Conservation (phyloP, 1,284 basidiomycete species). For the Xanthoconium separans region DNA sequence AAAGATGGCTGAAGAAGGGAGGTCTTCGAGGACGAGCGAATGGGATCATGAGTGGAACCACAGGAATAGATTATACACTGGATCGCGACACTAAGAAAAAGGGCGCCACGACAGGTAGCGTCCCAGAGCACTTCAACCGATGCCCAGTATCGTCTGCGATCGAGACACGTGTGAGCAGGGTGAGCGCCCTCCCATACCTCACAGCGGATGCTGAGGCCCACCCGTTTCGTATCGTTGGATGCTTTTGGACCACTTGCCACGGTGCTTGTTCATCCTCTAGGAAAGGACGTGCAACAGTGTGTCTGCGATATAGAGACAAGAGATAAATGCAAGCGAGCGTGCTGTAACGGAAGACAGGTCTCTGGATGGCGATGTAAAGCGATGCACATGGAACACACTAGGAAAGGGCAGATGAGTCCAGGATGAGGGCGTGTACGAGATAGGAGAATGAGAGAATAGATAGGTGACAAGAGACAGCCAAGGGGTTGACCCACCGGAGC, state of each 20-base stretch:
- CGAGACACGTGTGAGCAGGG: slow-evolving; percentile 51
- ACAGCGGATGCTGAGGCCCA: slow-evolving; percentile 38
- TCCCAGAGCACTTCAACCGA: slow-evolving; percentile 25
- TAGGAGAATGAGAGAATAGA: slow-evolving; percentile 9
- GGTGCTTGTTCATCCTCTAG: slow-evolving; percentile 46
- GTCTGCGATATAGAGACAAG: slow-evolving; percentile 30
- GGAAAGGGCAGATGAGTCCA: slow-evolving; percentile 52
- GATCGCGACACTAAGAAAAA: no score
- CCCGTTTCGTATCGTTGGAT: slow-evolving; percentile 36
- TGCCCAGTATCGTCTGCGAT: slow-evolving; percentile 39
- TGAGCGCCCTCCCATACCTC: slow-evolving; percentile 50
- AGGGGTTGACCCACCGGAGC: no score
- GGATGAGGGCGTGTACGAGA: slow-evolving; percentile 39
- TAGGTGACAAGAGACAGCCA: slow-evolving; percentile 33
- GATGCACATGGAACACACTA: slow-evolving; percentile 24
- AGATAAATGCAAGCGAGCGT: slow-evolving; percentile 23
- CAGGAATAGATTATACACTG: no score
- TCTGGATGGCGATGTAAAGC: slow-evolving; percentile 44
- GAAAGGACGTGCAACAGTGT: slow-evolving; percentile 57
- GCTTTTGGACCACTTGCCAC: slow-evolving; percentile 40
- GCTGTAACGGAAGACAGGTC: slow-evolving; percentile 33
- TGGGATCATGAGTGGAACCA: no score
- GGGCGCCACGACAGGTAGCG: slow-evolving; percentile 11
- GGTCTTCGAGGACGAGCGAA: no score
- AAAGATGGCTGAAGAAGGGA: no score